These are phyloP conservation scores for Microthyrium microscopicum DNA, from an alignment of 2,329 filamentous ascomycete species.

Conservation along the genomic window DNA sequence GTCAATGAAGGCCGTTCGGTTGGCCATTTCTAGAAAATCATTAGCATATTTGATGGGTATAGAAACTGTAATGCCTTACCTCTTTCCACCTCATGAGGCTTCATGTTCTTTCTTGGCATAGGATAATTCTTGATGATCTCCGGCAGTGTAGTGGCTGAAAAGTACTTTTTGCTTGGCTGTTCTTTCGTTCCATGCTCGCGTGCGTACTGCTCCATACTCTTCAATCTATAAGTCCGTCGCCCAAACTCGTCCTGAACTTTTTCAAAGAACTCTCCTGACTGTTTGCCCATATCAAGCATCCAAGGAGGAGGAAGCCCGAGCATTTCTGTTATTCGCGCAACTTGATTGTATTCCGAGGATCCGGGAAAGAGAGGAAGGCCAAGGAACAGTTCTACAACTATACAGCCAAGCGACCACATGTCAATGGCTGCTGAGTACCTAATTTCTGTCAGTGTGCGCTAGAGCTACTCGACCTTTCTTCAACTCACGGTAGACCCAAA, in stretches of 20 bases:
- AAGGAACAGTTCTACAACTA: slow-evolving; percentile 92
- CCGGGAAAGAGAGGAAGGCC: slow-evolving; percentile 89
- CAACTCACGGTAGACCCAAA: slow-evolving; percentile 58
- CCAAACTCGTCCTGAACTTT: slow-evolving; percentile 86
- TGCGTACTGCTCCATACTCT: slow-evolving; percentile 96
- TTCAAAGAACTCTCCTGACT: slow-evolving; percentile 93
- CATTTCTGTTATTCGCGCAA: slow-evolving; percentile 96
- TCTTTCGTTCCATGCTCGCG: slow-evolving; percentile 92
- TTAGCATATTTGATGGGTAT: slow-evolving; percentile 4
- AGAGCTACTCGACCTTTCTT: not conserved
- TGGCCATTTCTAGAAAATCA: slow-evolving; percentile 72
- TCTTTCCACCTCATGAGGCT: slow-evolving; percentile 87
- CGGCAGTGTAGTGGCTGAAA: slow-evolving; percentile 80
- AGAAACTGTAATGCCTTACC: slow-evolving; percentile 37
- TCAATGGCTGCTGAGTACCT: slow-evolving; percentile 94
- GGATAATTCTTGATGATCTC: slow-evolving; percentile 97
- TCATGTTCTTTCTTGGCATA: slow-evolving; percentile 99
- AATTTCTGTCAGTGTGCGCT: slow-evolving; percentile 9
- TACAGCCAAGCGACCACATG: slow-evolving; percentile 98
- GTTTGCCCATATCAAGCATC: slow-evolving; percentile 99
- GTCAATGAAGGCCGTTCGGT: slow-evolving; percentile 92
- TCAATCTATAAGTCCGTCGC: slow-evolving; percentile 75
- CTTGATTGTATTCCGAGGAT: slow-evolving; percentile 97
- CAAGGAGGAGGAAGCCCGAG: slow-evolving; percentile 87
- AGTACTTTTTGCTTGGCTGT: slow-evolving; percentile 99